Evolutionary conservation across 2,329 filamentous ascomycete genomes (phyloP).

Genomic region (Colletotrichum sp.): DNA sequence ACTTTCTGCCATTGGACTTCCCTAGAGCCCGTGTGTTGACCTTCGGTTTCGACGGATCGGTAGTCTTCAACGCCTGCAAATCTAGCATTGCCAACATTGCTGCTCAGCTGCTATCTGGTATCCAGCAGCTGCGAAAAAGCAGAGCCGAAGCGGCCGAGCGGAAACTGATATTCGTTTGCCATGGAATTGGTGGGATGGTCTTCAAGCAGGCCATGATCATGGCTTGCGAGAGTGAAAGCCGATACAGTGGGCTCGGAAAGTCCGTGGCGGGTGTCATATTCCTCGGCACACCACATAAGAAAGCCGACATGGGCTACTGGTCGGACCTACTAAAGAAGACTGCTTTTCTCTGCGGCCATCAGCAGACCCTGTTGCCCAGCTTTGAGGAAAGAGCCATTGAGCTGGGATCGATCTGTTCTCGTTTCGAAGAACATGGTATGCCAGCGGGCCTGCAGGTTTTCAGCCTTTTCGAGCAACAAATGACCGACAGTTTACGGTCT

Average conservation of each 20-base stretch:
- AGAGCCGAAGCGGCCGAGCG: neutral
- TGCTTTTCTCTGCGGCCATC: fast-evolving
- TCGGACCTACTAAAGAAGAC: fast-evolving
- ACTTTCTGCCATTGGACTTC: neutral
- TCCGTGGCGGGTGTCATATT: neutral
- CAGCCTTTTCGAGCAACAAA: neutral
- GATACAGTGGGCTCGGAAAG: neutral
- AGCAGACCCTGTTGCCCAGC: fast-evolving
- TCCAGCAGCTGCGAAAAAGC: neutral
- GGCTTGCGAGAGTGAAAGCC: neutral
- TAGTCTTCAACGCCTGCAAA: fast-evolving
- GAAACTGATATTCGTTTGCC: neutral
- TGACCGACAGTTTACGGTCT: fast-evolving
- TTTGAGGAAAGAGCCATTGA: neutral
- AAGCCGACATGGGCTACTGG: neutral
- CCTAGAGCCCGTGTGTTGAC: fast-evolving
- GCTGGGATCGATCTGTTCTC: fast-evolving
- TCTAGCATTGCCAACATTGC: fast-evolving
- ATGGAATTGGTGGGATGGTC: neutral
- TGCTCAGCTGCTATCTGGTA: fast-evolving
- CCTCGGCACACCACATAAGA: neutral
- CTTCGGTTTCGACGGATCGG: fast-evolving
- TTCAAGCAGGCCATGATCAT: neutral
- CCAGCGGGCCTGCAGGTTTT: neutral
- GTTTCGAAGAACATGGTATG: neutral